Evolutionary conservation across 441 rosid species (phyloP).

Genomic region (Monsonia emarginata): DNA sequence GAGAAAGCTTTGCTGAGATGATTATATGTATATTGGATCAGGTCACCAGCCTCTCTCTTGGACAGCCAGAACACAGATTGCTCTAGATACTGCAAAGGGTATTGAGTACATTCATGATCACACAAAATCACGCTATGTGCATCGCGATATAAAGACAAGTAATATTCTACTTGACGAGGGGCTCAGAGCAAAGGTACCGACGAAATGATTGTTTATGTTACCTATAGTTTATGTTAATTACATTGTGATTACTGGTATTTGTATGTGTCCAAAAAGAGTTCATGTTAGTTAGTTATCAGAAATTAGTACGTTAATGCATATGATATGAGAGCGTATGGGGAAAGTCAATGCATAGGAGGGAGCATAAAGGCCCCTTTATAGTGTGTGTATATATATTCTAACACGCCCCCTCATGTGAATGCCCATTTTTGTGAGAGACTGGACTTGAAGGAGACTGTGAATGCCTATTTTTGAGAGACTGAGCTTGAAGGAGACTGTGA

Average conservation of each 20-base stretch:
- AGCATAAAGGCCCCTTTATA: too few species aligned
- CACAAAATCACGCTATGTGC: slow-evolving; percentile 54
- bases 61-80: slow-evolving; percentile 57
- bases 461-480: too few species aligned
- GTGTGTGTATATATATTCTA: too few species aligned
- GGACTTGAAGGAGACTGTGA: too few species aligned
- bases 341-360: too few species aligned
- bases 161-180: slow-evolving; percentile 52
- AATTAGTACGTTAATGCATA: too few species aligned
- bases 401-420: too few species aligned
- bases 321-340: too few species aligned
- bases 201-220: neutral
- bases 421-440: too few species aligned
- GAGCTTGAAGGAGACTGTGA: too few species aligned
- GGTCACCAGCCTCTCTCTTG: slow-evolving; percentile 56
- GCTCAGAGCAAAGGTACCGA: slow-evolving; percentile 47
- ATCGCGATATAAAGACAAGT: slow-evolving; percentile 52
- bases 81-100: slow-evolving; percentile 54
- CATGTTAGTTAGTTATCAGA: too few species aligned
- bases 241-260: neutral
- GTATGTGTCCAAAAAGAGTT: too few species aligned
- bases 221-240: neutral
- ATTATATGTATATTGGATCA: slow-evolving; percentile 15
- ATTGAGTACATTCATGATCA: slow-evolving; percentile 64
- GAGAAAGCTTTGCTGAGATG: neutral